Base-by-base conservation (phyloP, 108 stramenopile species). In the Parietichytrium sp. region DNA sequence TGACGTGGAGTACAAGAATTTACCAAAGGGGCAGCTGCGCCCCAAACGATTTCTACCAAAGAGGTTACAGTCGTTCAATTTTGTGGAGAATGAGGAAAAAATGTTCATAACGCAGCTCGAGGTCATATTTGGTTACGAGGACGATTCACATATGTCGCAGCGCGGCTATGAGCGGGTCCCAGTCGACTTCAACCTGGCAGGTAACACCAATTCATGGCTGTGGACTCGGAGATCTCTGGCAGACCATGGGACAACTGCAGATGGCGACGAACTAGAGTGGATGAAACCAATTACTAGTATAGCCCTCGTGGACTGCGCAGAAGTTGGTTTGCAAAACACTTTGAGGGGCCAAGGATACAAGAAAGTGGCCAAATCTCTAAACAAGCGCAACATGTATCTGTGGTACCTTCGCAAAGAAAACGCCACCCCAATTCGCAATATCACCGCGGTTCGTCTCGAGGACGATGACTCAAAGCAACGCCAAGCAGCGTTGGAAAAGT, bases 201-300 rank as follows among this genome's bases (percentile, higher is more conserved):
- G 61, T 6, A 42, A 72, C 61, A 72, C 61, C 3, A 72, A 72
- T 33, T 72, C 61, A 45, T 16, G 38, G 6, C 61, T 72, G 10
- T 72, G 61, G 61, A 20, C 1, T 23, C 61, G 61, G 20, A 16
- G 61, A 31, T 72, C 61, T 16, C 42, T 72, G 29, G 38, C 61
- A 2, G 29, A 72, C 25, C 61, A 72, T 27, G n/a, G 20, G 2
- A 72, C 61, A 6, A 72, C 61, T 16, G 61, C 33, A 13, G 61
- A 72, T 25, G 61, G 61, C 29, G 45, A 33, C 6, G 61, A 72
- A 25, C 61, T 72, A 6, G 61, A 16, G 6, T 72, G 61, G 61
- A 72, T 72, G 61, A 72, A 72, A 20, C 15, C 61, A 7, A 72
- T 72, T 38, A 72, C 61, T 0, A n/a, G 38, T 8, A 72, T 72